phyloP scores from a whole-genome alignment of 2,329 filamentous ascomycete species.

The Xylariaceae sp. region DNA sequence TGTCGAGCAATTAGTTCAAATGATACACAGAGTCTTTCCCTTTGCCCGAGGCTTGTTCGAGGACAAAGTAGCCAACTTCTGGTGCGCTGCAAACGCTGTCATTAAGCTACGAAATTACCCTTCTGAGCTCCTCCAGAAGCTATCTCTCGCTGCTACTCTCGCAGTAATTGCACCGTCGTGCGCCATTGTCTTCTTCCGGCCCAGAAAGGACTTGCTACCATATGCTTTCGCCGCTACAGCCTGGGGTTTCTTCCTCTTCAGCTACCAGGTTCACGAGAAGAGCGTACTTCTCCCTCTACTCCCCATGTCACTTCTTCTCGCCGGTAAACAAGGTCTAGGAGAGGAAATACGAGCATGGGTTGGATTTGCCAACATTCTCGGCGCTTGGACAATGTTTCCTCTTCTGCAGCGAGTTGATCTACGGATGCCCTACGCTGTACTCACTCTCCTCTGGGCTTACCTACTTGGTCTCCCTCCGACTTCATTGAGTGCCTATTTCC shows the following conservation, averaged over 20 bases:
- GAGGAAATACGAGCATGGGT: constrained; percentile 82
- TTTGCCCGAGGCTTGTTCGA: constrained; percentile 96
- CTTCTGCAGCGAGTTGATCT: constrained; percentile 82
- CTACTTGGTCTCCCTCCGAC: constrained; percentile 82
- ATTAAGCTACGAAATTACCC: constrained; percentile 81
- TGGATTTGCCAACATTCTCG: constrained; percentile 89
- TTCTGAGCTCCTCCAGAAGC: constrained; percentile 66
- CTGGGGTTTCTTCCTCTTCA: constrained; percentile 97
- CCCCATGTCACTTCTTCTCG: constrained; percentile 86
- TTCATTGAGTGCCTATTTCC: constrained; percentile 64
- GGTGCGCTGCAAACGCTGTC: constrained; percentile 87
- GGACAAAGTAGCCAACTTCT: constrained; percentile 98
- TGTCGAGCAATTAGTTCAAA: constrained; percentile 74
- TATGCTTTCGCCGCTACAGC: constrained; percentile 77
- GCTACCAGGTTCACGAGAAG: constrained; percentile 98
- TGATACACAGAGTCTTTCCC: constrained; percentile 89
- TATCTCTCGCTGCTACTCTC: constrained; percentile 71
- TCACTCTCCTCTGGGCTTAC: constrained; percentile 87
- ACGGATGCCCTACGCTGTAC: constrained; percentile 75
- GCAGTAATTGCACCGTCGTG: constrained; percentile 76
- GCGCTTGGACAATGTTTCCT: constrained; percentile 90
- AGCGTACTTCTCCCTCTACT: constrained; percentile 88
- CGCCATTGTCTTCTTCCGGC: constrained; percentile 71
- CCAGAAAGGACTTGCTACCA: constrained; percentile 72
- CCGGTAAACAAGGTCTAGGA: constrained; percentile 71